Percentiles rank a stretch among this genome's conserved stretches.
Evolutionary conservation across 2,329 filamentous ascomycete genomes (phyloP).

Genomic region (Myriangium duriaei): DNA sequence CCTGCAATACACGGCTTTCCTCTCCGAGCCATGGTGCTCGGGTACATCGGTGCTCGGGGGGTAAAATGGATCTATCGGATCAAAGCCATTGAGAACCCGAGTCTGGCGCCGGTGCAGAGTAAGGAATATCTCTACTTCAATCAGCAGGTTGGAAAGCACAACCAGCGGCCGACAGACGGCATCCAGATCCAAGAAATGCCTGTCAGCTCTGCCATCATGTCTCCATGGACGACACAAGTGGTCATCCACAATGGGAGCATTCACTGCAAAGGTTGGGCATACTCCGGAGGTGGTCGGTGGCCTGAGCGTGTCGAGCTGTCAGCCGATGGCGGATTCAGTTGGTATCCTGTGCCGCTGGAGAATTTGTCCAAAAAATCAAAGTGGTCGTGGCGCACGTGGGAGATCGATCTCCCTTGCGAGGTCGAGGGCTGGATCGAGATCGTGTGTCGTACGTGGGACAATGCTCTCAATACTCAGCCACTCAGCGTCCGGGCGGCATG

Average conservation of each 20-base stretch:
- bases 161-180: conserved; percentile 44
- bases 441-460: conserved; percentile 32
- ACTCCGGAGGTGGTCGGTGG: conserved; percentile 31
- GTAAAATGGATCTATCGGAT: conserved; percentile 52
- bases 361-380: conserved; percentile 50
- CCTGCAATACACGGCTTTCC: conserved; percentile 56
- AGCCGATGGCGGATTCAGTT: conserved; percentile 49
- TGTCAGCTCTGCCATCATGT: conserved; percentile 54
- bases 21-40: conserved; percentile 47
- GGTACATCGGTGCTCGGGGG: conserved; percentile 50
- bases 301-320: conserved; percentile 51
- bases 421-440: conserved; percentile 36
- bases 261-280: conserved; percentile 37
- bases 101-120: conserved; percentile 48
- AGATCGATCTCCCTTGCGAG: conserved; percentile 47
- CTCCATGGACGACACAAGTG: conserved; percentile 47
- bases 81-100: conserved; percentile 46
- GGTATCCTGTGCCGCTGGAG: conserved; percentile 50
- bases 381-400: conserved; percentile 54
- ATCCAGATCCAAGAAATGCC: conserved; percentile 63
- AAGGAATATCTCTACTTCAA: conserved; percentile 58
- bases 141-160: conserved; percentile 57
- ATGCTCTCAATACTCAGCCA: conserved; percentile 35
- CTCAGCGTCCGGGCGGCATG: conserved; percentile 31
- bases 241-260: conserved; percentile 50